Evolutionary conservation across 495 filamentous ascomycete genomes (phyloP).

Genomic region (Podospora didyma): DNA sequence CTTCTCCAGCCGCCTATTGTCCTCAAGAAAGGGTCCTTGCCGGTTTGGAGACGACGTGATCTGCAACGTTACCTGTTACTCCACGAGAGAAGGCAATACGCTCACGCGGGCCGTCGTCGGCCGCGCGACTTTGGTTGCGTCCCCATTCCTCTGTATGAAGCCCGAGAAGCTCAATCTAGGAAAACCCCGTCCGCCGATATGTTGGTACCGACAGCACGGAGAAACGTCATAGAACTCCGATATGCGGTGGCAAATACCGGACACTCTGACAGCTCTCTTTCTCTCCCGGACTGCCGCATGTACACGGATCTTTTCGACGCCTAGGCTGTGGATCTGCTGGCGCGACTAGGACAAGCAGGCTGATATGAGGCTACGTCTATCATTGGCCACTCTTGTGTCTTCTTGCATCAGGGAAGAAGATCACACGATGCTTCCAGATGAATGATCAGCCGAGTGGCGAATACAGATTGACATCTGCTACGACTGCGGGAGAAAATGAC

Average conservation of each 20-base stretch:
- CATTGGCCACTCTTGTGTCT: not conserved
- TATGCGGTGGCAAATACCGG: not conserved
- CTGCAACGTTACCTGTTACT: slow-evolving; percentile 27
- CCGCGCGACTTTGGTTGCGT: not conserved
- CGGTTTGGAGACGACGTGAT: slow-evolving; percentile 14
- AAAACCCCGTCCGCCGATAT: not conserved
- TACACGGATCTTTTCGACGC: not conserved
- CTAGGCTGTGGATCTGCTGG: not conserved
- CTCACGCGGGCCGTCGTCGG: not conserved
- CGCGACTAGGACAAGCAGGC: not conserved
- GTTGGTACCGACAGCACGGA: not conserved
- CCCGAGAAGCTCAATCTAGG: no score
- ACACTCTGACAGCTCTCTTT: not conserved
- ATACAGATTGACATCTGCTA: not conserved
- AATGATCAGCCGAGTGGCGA: not conserved
- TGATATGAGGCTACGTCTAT: not conserved
- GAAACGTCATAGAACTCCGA: not conserved
- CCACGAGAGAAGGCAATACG: not conserved
- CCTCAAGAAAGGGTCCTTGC: slow-evolving; percentile 18
- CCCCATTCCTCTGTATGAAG: no score
- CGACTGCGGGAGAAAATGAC: not conserved
- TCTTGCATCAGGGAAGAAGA: not conserved
- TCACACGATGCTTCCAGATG: not conserved
- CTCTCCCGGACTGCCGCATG: not conserved
- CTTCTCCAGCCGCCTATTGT: slow-evolving; percentile 15